phyloP scores from a whole-genome alignment of 352 stramenopile species.

The Pythium apleroticum region DNA sequence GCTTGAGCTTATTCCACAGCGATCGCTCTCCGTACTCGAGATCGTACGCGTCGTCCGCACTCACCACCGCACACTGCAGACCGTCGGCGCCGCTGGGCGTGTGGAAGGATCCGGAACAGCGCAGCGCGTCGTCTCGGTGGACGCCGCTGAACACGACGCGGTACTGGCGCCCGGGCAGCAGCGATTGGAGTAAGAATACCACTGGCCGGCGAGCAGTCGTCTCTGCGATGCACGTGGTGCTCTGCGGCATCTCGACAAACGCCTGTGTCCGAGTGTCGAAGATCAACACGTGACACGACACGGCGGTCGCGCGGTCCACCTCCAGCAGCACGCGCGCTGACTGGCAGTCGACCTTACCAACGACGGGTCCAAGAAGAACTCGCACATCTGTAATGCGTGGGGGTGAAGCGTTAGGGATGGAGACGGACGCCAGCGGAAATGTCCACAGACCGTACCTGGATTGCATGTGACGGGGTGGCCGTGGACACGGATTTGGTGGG shows the following conservation, averaged over 20 bases:
- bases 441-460: neutral
- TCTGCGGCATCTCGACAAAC: conserved; percentile 42
- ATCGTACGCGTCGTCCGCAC: conserved; percentile 48
- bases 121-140: conserved; percentile 33
- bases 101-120: conserved; percentile 39
- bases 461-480: conserved; percentile 23
- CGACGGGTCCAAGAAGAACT: conserved; percentile 63
- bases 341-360: conserved; percentile 58
- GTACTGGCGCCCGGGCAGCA: conserved; percentile 61
- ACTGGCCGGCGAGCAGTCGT: conserved; percentile 35
- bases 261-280: conserved; percentile 39
- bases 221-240: conserved; percentile 17
- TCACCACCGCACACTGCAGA: conserved; percentile 42
- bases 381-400: conserved; percentile 34
- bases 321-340: conserved; percentile 66
- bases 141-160: conserved; percentile 60
- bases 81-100: conserved; percentile 39
- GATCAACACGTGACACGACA: conserved; percentile 58
- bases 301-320: conserved; percentile 32
- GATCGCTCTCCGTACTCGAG: conserved; percentile 43
- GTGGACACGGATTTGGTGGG: conserved; percentile 35
- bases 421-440: conserved; percentile 11
- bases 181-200: conserved; percentile 40
- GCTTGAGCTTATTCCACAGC: conserved; percentile 46
- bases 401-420: conserved; percentile 12